phyloP scores from a whole-genome alignment of 1,139 yeast species.

The Zygoascus sp. region DNA sequence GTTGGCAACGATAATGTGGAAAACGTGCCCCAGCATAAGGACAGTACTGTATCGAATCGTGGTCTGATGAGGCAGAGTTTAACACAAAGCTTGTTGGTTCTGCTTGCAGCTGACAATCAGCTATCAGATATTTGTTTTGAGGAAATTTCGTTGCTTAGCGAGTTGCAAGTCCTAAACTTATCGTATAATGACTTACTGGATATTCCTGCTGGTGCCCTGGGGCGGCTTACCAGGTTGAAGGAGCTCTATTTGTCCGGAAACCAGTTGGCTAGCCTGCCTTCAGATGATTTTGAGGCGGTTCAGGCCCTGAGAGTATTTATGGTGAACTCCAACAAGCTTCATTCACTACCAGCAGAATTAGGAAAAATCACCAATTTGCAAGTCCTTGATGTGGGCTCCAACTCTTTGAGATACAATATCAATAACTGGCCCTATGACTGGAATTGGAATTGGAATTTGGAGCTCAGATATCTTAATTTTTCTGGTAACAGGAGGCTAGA shows the following conservation, averaged over 20 bases:
- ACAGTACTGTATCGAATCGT: conserved; percentile 14
- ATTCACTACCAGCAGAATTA: conserved; percentile 84
- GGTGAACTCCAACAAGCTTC: conserved; percentile 79
- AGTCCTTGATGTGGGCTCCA: conserved; percentile 86
- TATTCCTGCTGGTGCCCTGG: conserved; percentile 66
- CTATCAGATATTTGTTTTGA: conserved; percentile 75
- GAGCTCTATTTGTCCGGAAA: conserved; percentile 86
- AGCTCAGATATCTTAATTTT: conserved; percentile 74
- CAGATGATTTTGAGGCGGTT: conserved; percentile 72
- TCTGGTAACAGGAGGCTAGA: conserved; percentile 92
- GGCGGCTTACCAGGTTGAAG: conserved; percentile 52
- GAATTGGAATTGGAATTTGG: conserved; percentile 91
- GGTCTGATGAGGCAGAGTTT: conserved; percentile 15
- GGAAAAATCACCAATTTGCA: conserved; percentile 61
- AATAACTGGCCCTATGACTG: conserved; percentile 95
- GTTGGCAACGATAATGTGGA: conserved; percentile 4
- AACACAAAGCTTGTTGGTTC: conserved; percentile 42
- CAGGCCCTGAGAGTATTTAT: conserved; percentile 56
- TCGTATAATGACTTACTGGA: conserved; percentile 83
- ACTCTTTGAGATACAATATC: conserved; percentile 83
- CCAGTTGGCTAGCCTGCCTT: conserved; percentile 69
- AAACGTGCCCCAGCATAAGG: conserved; percentile 11
- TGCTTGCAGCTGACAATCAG: conserved; percentile 79
- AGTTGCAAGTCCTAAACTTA: conserved; percentile 63
- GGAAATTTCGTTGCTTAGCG: conserved; percentile 54